Evolutionary conservation across 2,329 filamentous ascomycete species (phyloP).

Genomic region (Bretziella fagacearum): DNA sequence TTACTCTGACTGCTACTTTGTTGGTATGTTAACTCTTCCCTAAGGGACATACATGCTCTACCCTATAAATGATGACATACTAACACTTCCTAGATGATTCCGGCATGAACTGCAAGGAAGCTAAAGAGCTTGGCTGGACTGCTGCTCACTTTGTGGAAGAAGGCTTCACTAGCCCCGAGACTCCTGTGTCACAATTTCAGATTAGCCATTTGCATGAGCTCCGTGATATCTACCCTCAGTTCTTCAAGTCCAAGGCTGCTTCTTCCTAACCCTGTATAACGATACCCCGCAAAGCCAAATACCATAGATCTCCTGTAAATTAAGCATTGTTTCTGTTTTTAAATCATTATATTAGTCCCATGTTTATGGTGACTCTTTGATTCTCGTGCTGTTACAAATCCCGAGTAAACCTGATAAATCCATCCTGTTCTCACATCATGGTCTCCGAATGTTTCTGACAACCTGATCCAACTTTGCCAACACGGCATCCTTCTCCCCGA

Average conservation of each 20-base stretch:
- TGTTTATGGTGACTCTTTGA: neutral
- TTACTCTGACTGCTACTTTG: conserved; percentile 68
- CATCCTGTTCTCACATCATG: conserved; percentile 23
- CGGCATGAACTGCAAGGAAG: conserved; percentile 59
- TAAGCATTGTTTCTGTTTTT: too few species aligned
- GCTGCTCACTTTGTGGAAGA: conserved; percentile 74
- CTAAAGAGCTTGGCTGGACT: conserved; percentile 69
- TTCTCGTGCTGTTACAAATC: conserved; percentile 1
- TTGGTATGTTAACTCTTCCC: conserved; percentile 56
- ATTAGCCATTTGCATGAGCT: conserved; percentile 64
- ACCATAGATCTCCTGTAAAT: neutral
- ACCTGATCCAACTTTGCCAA: conserved; percentile 43
- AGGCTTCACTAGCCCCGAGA: conserved; percentile 43
- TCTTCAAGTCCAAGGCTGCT: conserved; percentile 47
- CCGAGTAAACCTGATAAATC: neutral
- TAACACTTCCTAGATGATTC: conserved; percentile 53
- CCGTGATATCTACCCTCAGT: conserved; percentile 57
- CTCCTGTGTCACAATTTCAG: conserved; percentile 53
- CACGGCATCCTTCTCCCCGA: conserved; percentile 46
- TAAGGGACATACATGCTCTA: too few species aligned
- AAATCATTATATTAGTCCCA: too few species aligned
- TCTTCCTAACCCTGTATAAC: neutral
- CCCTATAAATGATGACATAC: conserved; percentile 2
- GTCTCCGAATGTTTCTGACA: conserved; percentile 41
- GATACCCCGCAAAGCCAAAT: too few species aligned